These are phyloP conservation scores for Elaeis oleifera DNA, from an alignment of 202 grass and related monocot species.

Conservation along the genomic window DNA sequence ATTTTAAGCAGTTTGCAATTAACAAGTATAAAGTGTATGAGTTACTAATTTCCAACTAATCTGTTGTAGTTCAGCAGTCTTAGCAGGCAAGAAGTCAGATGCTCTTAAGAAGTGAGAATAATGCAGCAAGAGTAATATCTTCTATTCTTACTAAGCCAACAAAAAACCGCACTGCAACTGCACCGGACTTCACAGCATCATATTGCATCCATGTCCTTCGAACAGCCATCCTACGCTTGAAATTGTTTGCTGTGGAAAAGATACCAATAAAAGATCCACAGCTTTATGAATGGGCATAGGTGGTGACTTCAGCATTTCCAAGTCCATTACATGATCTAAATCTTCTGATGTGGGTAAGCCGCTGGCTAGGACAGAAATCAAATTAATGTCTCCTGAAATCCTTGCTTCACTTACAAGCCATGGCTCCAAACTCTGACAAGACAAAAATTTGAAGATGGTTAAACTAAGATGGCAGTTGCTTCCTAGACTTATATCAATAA, in stretches of 20 bases:
- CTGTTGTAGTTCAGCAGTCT: too few species aligned
- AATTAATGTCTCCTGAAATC: slow-evolving; percentile 81
- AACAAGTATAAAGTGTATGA: too few species aligned
- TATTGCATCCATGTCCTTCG: slow-evolving; percentile 99
- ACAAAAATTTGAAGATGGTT: slow-evolving; percentile 4
- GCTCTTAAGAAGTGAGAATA: too few species aligned
- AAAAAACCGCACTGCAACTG: slow-evolving; percentile 72
- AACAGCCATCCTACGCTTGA: slow-evolving; percentile 88
- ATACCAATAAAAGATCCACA: slow-evolving; percentile 75
- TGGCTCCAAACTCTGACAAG: slow-evolving; percentile 68
- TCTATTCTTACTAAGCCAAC: slow-evolving; percentile 81
- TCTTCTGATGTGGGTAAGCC: slow-evolving; percentile 82
- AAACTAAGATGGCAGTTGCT: slow-evolving; percentile 9
- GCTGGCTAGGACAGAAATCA: slow-evolving; percentile 87
- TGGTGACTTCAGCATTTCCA: slow-evolving; percentile 63
- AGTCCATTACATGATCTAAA: slow-evolving; percentile 63
- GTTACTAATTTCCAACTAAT: too few species aligned
- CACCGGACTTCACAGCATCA: slow-evolving; percentile 65
- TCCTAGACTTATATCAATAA: slow-evolving; percentile 2
- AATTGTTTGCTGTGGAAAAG: slow-evolving; percentile 96
- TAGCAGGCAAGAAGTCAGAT: too few species aligned
- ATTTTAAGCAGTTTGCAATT: too few species aligned
- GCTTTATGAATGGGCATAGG: slow-evolving; percentile 39
- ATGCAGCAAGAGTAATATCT: background rate
- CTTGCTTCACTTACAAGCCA: slow-evolving; percentile 76